phyloP scores from a whole-genome alignment of 768 basidiomycete genomes.

The Termitomyces sp. region DNA sequence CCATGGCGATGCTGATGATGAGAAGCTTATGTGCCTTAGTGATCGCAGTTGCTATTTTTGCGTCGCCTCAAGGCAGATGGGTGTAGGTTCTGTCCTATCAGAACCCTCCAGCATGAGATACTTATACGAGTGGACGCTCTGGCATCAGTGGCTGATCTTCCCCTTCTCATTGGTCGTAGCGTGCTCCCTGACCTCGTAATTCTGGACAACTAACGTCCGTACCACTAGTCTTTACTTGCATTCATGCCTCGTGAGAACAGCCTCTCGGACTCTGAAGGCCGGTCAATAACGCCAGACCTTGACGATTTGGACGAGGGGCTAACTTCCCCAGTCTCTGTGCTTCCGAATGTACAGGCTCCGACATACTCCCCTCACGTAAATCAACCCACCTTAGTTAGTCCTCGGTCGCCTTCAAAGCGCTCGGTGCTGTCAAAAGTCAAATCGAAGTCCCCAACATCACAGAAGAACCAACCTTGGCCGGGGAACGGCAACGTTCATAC shows the following conservation, averaged over 20 bases:
- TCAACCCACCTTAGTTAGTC: neutral
- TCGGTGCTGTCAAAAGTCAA: constrained; percentile 9
- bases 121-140: neutral
- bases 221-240: constrained; percentile 10
- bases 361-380: neutral
- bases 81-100: neutral
- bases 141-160: neutral
- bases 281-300: constrained; percentile 62
- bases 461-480: constrained; percentile 11
- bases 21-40: neutral
- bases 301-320: constrained; percentile 28
- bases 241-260: constrained; percentile 64
- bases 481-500: constrained; percentile 13
- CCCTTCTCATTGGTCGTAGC: neutral
- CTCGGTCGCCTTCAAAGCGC: constrained; percentile 6
- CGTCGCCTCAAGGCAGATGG: neutral
- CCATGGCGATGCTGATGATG: neutral
- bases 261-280: constrained; percentile 59
- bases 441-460: constrained; percentile 2
- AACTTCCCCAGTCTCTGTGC: constrained; percentile 13
- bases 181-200: neutral
- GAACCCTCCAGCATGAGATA: neutral
- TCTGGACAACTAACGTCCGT: neutral
- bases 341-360: constrained; percentile 5
- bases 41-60: neutral